Evolutionary conservation across 345 rosid species (phyloP).

Genomic region (Mangifera indica): DNA sequence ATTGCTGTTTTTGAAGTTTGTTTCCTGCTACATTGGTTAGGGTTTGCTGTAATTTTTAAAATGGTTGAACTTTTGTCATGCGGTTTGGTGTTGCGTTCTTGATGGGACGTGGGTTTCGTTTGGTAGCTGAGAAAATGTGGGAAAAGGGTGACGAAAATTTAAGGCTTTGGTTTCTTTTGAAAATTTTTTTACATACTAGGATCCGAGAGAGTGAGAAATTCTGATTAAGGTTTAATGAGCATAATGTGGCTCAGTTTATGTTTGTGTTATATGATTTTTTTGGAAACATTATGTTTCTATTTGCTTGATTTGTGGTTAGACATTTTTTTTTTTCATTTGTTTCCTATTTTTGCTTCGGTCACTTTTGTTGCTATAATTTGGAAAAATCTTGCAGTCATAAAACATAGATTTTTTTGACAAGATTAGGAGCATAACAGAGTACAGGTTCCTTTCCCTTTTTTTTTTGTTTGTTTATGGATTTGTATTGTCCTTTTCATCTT

Average conservation of each 20-base stretch:
- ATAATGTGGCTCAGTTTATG: not conserved
- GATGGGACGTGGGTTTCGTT: constrained; percentile 1
- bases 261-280: constrained; percentile 3
- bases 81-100: constrained; percentile 1
- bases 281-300: constrained; percentile 21
- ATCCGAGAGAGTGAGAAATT: not conserved
- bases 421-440: not conserved
- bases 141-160: constrained; percentile 5
- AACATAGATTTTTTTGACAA: constrained; percentile 8
- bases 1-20: too few species aligned
- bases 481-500: not conserved
- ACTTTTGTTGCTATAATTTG: constrained; percentile 7
- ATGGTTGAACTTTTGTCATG: constrained; percentile 12
- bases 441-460: not conserved
- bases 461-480: not conserved
- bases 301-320: constrained; percentile 16
- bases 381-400: constrained; percentile 3
- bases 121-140: constrained; percentile 18
- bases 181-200: not conserved
- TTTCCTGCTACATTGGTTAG: constrained; percentile 20
- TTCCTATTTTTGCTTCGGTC: not conserved
- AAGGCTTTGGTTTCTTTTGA: not conserved
- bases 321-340: not conserved
- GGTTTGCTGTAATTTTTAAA: constrained; percentile 1
- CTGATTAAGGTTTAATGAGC: not conserved